Percentiles rank a stretch among this genome's conserved stretches.
These are phyloP conservation scores for Spatholobus suberectus DNA, from an alignment of 306 rosid genomes.

Conservation along the genomic window DNA sequence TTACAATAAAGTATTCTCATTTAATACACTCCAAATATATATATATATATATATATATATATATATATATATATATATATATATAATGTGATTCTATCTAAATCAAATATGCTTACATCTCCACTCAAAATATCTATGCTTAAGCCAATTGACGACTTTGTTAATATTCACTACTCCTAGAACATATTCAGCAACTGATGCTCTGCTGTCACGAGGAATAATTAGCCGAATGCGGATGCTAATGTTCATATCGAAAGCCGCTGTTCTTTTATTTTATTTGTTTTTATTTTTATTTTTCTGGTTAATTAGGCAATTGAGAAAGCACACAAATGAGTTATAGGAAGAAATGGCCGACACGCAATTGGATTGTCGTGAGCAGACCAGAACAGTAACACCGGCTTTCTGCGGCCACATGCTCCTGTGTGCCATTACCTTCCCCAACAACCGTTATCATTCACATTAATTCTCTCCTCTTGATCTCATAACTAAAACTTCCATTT, in stretches of 20 bases:
- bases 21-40: no score
- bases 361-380: slow-evolving; percentile 48
- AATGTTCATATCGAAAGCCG: background rate
- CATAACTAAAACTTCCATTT: background rate
- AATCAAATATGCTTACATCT: background rate
- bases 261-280: background rate
- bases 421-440: slow-evolving; percentile 50
- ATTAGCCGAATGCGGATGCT: background rate
- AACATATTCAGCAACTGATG: background rate
- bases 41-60: no score
- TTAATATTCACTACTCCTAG: background rate
- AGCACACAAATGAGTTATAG: background rate
- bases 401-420: slow-evolving; percentile 52
- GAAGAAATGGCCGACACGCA: slow-evolving; percentile 53
- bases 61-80: no score
- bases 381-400: slow-evolving; percentile 51
- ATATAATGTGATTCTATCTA: background rate
- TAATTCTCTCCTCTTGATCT: background rate
- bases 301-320: background rate
- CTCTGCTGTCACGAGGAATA: background rate
- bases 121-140: background rate
- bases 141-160: background rate
- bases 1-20: no score
- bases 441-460: slow-evolving; percentile 46
- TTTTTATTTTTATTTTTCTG: background rate